These are phyloP conservation scores for Heliosperma pusillum DNA, from an alignment of 148 eudicot genomes.

Conservation along the genomic window DNA sequence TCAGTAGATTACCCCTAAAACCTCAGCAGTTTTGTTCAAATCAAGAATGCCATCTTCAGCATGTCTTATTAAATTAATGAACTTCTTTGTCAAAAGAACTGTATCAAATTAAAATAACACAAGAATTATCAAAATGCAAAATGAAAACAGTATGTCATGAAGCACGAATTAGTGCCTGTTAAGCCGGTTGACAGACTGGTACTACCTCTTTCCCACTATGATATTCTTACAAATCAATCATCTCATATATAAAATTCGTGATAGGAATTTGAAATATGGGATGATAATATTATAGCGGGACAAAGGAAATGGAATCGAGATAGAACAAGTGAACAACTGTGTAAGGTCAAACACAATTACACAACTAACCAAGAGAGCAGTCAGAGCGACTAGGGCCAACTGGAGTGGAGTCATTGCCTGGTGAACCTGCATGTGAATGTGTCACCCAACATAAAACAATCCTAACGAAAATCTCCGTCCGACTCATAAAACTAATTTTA, in stretches of 20 bases:
- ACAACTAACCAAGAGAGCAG: slow-evolving; percentile 72
- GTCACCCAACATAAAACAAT: slow-evolving; percentile 10
- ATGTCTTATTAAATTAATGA: slow-evolving; percentile 79
- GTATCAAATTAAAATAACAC: slow-evolving; percentile 6
- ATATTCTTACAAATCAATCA: no score
- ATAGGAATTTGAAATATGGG: background rate
- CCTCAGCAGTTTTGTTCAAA: slow-evolving; percentile 86
- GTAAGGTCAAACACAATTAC: slow-evolving; percentile 2
- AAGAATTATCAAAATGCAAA: slow-evolving; percentile 1
- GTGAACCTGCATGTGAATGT: slow-evolving; percentile 63
- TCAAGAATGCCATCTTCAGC: slow-evolving; percentile 98
- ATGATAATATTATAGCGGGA: background rate
- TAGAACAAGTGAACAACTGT: background rate
- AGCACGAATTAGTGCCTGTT: background rate
- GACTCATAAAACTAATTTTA: background rate
- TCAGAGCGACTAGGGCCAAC: slow-evolving; percentile 90
- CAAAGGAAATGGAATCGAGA: background rate
- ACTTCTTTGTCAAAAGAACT: slow-evolving; percentile 93
- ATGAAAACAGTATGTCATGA: background rate
- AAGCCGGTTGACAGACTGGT: background rate
- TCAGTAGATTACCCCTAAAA: slow-evolving; percentile 61
- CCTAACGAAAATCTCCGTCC: slow-evolving; percentile 7
- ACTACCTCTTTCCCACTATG: background rate
- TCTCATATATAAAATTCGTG: background rate
- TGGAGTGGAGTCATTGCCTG: slow-evolving; percentile 72